Percentiles rank a stretch among this genome's conserved stretches.
These are phyloP conservation scores for Thozetella sp. DNA, from an alignment of 495 filamentous ascomycete species.

Conservation along the genomic window DNA sequence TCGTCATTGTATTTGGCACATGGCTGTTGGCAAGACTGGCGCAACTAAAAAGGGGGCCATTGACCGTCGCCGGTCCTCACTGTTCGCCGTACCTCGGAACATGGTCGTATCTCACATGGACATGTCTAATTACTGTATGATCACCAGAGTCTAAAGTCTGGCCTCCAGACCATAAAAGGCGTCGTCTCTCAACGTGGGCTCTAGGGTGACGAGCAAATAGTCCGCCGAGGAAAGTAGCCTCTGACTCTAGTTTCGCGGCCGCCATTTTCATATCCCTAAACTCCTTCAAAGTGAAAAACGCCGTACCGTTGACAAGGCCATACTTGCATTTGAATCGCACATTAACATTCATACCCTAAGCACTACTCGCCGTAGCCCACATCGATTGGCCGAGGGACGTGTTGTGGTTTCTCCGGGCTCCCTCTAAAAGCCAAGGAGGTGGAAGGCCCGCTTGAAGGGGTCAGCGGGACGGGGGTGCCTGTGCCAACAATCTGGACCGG, in stretches of 20 bases:
- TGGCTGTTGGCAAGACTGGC: no score
- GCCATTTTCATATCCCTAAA: constrained; percentile 9
- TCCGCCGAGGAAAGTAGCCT: neutral
- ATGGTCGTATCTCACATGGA: no score
- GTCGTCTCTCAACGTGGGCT: no score
- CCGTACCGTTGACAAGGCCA: constrained; percentile 1
- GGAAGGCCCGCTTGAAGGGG: constrained; percentile 25
- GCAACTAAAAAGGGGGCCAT: no score
- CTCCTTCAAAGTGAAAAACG: constrained; percentile 10
- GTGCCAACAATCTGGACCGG: neutral
- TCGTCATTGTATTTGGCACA: no score
- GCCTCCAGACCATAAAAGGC: no score
- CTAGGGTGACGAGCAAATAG: neutral
- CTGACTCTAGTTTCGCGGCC: neutral
- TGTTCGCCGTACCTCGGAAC: no score
- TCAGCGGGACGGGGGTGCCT: constrained; percentile 14
- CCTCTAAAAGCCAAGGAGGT: constrained; percentile 51
- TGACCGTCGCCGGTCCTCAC: no score
- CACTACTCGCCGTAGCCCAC: constrained; percentile 25
- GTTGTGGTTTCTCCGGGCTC: constrained; percentile 50
- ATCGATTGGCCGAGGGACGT: constrained; percentile 29
- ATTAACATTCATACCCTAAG: neutral
- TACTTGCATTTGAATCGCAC: neutral
- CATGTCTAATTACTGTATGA: no score
- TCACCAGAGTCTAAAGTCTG: no score